A percentile compares a stretch with the other conserved stretches of the same genome.
Conservation (phyloP, 257 asterid genomes). For the Solanum arcanum region DNA sequence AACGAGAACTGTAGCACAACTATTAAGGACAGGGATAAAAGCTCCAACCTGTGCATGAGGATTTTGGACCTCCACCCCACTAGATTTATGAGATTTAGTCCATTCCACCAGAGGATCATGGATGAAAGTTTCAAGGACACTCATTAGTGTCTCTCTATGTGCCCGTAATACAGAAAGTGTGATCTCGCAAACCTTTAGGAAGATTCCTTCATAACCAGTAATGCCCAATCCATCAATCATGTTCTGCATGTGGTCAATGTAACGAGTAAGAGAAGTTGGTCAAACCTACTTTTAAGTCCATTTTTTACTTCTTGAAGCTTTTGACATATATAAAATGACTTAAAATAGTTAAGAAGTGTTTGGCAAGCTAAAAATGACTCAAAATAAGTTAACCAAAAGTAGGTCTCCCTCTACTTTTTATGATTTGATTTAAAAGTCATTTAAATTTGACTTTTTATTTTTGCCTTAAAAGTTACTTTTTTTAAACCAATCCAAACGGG, state of each 20-base stretch:
- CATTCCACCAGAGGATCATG: conserved; percentile 99
- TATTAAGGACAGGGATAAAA: neutral
- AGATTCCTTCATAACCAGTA: conserved; percentile 92
- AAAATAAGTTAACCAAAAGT: too few relatives aligned
- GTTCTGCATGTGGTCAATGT: conserved; percentile 37
- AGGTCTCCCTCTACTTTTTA: too few relatives aligned
- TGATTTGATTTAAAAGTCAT: too few relatives aligned
- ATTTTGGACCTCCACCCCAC: conserved; percentile 92
- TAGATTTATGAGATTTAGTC: conserved; percentile 97
- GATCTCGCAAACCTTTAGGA: conserved; percentile 80
- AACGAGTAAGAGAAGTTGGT: neutral
- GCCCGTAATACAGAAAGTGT: conserved; percentile 73
- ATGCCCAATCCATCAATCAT: conserved; percentile 97
- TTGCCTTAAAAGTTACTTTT: too few relatives aligned
- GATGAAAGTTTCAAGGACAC: conserved; percentile 84
- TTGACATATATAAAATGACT: too few relatives aligned
- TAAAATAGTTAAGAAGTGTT: too few relatives aligned
- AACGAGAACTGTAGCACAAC: neutral
- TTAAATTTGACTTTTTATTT: too few relatives aligned
- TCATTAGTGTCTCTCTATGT: conserved; percentile 92
- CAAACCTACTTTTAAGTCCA: too few relatives aligned
- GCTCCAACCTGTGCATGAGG: conserved; percentile 91
- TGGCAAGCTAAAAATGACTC: too few relatives aligned
- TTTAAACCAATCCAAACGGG: too few relatives aligned
- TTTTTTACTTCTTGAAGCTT: too few relatives aligned